Evolutionary conservation across 2,329 filamentous ascomycete species (phyloP).

Genomic region (Chaetomiaceae sp.): DNA sequence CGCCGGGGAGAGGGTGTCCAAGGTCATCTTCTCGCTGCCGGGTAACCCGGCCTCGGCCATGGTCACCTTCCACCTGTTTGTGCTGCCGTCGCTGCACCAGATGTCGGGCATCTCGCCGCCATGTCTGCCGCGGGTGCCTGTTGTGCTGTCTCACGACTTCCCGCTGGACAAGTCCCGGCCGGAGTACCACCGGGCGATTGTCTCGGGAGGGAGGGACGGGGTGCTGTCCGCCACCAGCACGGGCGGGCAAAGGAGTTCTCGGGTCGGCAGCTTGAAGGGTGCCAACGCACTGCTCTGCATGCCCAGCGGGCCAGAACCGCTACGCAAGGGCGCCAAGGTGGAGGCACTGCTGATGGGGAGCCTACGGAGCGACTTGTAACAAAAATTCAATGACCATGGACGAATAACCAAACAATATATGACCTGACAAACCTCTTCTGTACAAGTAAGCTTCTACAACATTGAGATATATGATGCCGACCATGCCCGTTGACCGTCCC

Average conservation of each 20-base stretch:
- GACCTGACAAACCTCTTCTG: slow-evolving; percentile 19
- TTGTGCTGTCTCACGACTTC: slow-evolving; percentile 68
- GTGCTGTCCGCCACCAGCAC: slow-evolving; percentile 72
- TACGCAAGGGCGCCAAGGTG: slow-evolving; percentile 65
- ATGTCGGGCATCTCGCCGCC: slow-evolving; percentile 62
- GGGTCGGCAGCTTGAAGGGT: slow-evolving; percentile 80
- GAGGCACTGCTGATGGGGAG: slow-evolving; percentile 75
- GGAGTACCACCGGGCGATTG: slow-evolving; percentile 85
- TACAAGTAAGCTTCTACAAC: slow-evolving; percentile 23
- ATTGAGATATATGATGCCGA: slow-evolving; percentile 23
- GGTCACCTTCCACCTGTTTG: slow-evolving; percentile 91
- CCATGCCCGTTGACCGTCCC: slow-evolving; percentile 24
- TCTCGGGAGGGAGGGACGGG: slow-evolving; percentile 63
- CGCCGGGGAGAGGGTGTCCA: slow-evolving; percentile 53
- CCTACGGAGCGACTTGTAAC: slow-evolving; percentile 30
- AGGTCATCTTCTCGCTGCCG: slow-evolving; percentile 82
- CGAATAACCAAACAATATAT: slow-evolving; percentile 14
- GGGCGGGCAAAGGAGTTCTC: slow-evolving; percentile 82
- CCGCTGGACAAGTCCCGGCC: slow-evolving; percentile 67
- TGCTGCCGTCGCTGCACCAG: slow-evolving; percentile 79
- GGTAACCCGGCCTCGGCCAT: slow-evolving; percentile 92
- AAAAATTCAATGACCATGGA: neutral
- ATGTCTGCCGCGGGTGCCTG: slow-evolving; percentile 69
- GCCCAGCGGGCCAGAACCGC: slow-evolving; percentile 58
- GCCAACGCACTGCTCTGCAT: slow-evolving; percentile 84